Percentiles rank a stretch among this genome's conserved stretches.
Evolutionary conservation across 2,329 filamentous ascomycete species (phyloP).

Genomic region (Fonsecaea monophora): DNA sequence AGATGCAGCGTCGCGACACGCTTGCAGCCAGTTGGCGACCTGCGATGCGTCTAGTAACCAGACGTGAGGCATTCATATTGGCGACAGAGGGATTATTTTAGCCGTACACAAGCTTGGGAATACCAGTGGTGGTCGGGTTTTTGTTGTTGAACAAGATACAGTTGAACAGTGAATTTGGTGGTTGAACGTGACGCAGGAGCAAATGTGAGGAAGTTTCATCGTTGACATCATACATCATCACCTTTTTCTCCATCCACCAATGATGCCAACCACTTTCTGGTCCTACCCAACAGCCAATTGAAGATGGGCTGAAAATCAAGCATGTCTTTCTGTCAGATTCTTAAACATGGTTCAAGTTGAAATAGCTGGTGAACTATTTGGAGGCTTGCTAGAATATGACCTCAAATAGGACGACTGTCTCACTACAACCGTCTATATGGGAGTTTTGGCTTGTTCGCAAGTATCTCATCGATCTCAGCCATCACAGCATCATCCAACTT

Average conservation of each 20-base stretch:
- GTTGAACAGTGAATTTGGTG: background rate
- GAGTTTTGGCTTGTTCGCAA: conserved; percentile 41
- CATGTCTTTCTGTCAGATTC: background rate
- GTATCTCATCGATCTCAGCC: conserved; percentile 54
- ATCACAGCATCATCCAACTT: conserved; percentile 54
- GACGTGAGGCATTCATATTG: conserved; percentile 31
- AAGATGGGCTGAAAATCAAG: background rate
- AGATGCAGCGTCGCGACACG: conserved; percentile 29
- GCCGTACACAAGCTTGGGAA: background rate
- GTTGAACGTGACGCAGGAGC: background rate
- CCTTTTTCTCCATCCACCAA: conserved; percentile 2
- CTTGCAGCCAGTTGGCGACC: conserved; percentile 11
- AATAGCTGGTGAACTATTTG: background rate
- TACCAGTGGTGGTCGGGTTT: background rate
- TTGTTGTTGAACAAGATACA: conserved; percentile 4
- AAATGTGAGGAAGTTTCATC: conserved; percentile 5
- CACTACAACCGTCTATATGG: conserved; percentile 20
- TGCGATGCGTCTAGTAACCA: conserved; percentile 18
- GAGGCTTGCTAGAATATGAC: background rate
- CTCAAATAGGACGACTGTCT: background rate
- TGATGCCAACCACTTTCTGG: background rate
- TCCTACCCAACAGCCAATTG: background rate
- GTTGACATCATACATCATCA: conserved; percentile 18
- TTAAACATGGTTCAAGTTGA: background rate
- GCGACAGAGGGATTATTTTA: background rate